Evolutionary conservation across 345 rosid genomes (phyloP).

Genomic region (Salix suchowensis): DNA sequence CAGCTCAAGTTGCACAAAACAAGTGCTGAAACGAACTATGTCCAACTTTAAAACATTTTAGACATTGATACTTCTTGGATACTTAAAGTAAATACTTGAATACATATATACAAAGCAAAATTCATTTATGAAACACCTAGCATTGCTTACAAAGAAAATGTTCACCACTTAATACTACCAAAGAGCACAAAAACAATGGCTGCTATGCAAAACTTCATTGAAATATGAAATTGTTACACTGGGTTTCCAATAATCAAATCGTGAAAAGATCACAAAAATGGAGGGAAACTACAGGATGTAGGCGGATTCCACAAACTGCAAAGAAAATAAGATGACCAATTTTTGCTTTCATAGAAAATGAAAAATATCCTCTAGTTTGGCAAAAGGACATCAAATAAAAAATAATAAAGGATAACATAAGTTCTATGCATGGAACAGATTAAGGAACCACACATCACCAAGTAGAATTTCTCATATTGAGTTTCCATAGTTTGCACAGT

Average conservation of each 20-base stretch:
- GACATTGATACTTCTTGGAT: not conserved
- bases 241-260: too few species aligned
- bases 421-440: not conserved
- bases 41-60: too few species aligned
- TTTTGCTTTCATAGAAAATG: not conserved
- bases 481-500: not conserved
- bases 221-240: not conserved
- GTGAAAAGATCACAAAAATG: not conserved
- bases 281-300: not conserved
- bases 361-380: not conserved
- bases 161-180: not conserved
- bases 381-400: not conserved
- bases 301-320: not conserved
- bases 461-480: not conserved
- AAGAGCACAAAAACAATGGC: not conserved
- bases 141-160: not conserved
- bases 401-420: not conserved
- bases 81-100: not conserved
- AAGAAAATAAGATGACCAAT: not conserved
- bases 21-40: too few species aligned
- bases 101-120: not conserved
- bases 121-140: not conserved
- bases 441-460: not conserved
- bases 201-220: not conserved
- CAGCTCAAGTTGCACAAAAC: not conserved